These are phyloP conservation scores for Botryotinia calthae DNA, from an alignment of 2,329 filamentous ascomycete species.

Conservation along the genomic window DNA sequence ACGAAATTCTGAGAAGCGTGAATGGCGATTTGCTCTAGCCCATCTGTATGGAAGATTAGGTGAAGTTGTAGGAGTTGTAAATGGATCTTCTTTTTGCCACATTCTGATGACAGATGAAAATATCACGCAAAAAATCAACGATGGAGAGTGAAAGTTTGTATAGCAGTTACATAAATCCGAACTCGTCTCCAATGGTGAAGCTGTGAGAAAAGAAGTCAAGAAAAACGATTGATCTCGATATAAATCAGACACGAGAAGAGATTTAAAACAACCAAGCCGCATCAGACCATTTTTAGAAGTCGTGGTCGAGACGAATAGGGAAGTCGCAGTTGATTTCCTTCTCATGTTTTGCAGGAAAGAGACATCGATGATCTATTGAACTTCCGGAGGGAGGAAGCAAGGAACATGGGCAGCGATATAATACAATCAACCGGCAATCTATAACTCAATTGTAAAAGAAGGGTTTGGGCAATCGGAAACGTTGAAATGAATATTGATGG, in stretches of 20 bases:
- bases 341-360: neutral
- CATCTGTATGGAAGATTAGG: slow-evolving; percentile 25
- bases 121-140: neutral
- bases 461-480: neutral
- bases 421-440: neutral
- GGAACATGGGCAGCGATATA: neutral
- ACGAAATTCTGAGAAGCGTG: slow-evolving; percentile 27
- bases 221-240: neutral
- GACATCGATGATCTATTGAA: neutral
- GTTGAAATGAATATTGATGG: neutral
- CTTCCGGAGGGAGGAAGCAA: neutral
- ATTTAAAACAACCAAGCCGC: too few relatives aligned
- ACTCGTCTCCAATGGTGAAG: neutral
- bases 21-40: slow-evolving; percentile 26
- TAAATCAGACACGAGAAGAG: neutral
- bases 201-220: neutral
- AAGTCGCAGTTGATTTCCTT: neutral
- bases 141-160: neutral
- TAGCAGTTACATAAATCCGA: too few relatives aligned
- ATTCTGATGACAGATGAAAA: slow-evolving; percentile 16
- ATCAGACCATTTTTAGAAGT: neutral
- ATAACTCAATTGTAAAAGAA: too few relatives aligned
- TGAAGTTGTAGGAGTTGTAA: slow-evolving; percentile 25
- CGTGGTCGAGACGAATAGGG: neutral
- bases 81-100: slow-evolving; percentile 32